Base-by-base conservation (phyloP, 2,329 filamentous ascomycete genomes). In the Lachnellula arida region DNA sequence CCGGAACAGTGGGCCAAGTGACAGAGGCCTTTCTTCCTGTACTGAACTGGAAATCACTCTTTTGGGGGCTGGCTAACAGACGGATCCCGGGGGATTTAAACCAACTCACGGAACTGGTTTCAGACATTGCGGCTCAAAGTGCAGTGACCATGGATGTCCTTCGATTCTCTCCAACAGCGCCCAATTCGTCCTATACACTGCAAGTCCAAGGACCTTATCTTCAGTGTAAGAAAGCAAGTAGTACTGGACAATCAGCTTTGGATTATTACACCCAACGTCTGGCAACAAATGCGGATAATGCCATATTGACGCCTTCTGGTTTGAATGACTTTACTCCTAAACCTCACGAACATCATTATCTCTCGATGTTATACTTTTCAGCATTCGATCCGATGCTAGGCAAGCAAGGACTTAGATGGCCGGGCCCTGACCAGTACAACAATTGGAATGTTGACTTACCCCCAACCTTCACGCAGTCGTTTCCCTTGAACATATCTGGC, bases 131-230 rank as follows among this genome's bases (percentile, higher is more conserved):
- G 9, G 9, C 23, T 8, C 46, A 25, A 23, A 22, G 17, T 6
- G 53, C 53, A 15, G n/a, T 39, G 15, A 46, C 11, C 11, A 37
- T 49, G 46, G 47, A 44, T 25, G 17, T 54, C 15, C 22, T 43
- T 11, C 46, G 46, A 14, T n/a, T 49, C 28, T 12, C 8, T 19
- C 17, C 46, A 7, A 46, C 37, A 8, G 46, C 37, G 3, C 14
- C 28, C 4, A 54, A 54, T 22, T 44, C 53, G 8, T 54, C 53
- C 9, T 54, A 39, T 8, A 50, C 5, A 17, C 19, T 49, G 5
- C 46, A 49, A 25, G 11, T 54, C 23, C n/a, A 3, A n/a, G 53
- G 53, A 11, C 53, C 53, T 44, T 34, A 43, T 15, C 12, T 54
- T 5, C 40, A 55, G 46, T 55, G 49, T 25, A 32, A 23, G 8